Evolutionary conservation across 495 filamentous ascomycete species (phyloP), one percentile per base, ranked within the genome.

Genomic region (Xylaria bambusicola): DNA sequence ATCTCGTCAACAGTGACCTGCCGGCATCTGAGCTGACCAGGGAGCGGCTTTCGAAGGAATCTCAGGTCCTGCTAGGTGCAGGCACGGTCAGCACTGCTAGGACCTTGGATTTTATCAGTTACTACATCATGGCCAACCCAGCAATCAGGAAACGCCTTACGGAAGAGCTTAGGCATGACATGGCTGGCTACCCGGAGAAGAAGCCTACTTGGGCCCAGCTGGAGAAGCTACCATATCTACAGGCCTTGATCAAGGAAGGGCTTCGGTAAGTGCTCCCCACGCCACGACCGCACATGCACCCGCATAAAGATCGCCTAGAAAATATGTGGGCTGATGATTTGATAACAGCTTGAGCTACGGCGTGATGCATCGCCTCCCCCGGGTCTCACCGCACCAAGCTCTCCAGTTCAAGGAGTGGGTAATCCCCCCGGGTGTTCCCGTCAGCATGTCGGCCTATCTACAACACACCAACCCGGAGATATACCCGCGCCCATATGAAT

Each of bases 201-300:
- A 3, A 10, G 8, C 68, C 73, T 3, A 53, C 62, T 2, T 68
- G 69, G 62, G 45, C 55, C 0, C 45, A 64, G 27, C 60, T 77
- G 9, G 73, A 77, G 56, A 58, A 60, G 24, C 26, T 75, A 33
- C 65, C 69, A 0, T 74, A 69, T 40, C 56, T 77, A 9, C 66
- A 68, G 31, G 73, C 74, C 1, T 41, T 76, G n/a, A 67, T 75
- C 62, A 74, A 76, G 55, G 73, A 76, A 58, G 57, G 61, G n/a
- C 52, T 70, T 27, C 63, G 69, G 66, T 68, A 61, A 12, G 56
- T 56, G 4, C 18, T 44, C 17, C n/a, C n/a, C n/a, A n/a, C n/a
- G n/a, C n/a, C n/a, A n/a, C n/a, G n/a, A n/a, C n/a, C n/a, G n/a
- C n/a, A n/a, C n/a, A n/a, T n/a, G n/a, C n/a, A n/a, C n/a, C n/a